A percentile compares a stretch with the other conserved stretches of the same genome.
Conservation (phyloP, 2,329 filamentous ascomycete species). For the Neoarthrinium moseri region DNA sequence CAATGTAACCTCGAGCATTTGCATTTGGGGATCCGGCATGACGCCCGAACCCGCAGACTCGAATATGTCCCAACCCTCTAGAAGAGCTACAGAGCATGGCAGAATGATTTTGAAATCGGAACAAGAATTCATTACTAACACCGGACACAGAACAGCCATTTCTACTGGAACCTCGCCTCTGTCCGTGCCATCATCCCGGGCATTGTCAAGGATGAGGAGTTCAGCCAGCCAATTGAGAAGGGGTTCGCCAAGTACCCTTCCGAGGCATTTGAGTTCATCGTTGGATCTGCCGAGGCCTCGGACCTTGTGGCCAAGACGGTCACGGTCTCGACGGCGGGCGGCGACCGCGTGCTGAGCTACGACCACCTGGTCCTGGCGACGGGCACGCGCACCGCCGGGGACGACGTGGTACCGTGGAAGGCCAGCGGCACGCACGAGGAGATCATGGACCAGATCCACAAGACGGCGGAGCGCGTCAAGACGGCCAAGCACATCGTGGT, state of each 20-base stretch:
- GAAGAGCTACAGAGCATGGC: no score
- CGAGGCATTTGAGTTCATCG: constrained; percentile 48
- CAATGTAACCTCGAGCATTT: background rate
- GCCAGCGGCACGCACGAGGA: constrained; percentile 45
- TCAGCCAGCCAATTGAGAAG: constrained; percentile 47
- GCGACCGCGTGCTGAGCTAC: constrained; percentile 39
- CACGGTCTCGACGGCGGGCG: constrained; percentile 32
- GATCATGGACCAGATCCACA: constrained; percentile 36
- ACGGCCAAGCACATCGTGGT: constrained; percentile 52
- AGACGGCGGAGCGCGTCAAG: constrained; percentile 38
- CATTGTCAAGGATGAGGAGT: constrained; percentile 45
- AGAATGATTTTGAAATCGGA: background rate
- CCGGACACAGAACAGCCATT: constrained; percentile 47
- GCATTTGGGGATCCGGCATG: background rate
- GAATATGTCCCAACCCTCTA: background rate
- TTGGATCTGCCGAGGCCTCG: constrained; percentile 45
- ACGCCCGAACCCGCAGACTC: background rate
- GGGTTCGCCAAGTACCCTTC: constrained; percentile 50
- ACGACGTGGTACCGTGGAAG: constrained; percentile 50
- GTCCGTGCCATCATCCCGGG: constrained; percentile 55
- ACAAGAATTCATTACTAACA: background rate
- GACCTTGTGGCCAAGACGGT: constrained; percentile 39
- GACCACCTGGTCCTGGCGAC: constrained; percentile 59
- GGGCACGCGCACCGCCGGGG: constrained; percentile 42
- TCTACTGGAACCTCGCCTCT: constrained; percentile 59